Conservation (phyloP, 2,329 filamentous ascomycete species). For the Penicillium sp. region DNA sequence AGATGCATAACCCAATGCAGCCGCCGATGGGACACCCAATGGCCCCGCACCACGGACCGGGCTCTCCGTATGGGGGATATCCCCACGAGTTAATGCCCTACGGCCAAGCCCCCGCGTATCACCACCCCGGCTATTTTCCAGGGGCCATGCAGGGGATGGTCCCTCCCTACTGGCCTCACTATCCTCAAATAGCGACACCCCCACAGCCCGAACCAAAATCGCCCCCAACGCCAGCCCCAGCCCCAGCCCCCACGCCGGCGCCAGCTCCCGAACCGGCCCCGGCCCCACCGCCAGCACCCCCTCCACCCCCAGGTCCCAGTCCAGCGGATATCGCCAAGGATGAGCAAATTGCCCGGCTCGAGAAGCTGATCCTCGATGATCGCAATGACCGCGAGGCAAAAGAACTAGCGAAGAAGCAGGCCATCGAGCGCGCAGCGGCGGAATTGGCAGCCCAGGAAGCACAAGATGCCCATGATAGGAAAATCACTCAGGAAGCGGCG, state of each 20-base stretch:
- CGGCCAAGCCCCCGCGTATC: constrained; percentile 17
- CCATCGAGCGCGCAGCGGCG: constrained; percentile 55
- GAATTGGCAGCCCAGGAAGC: constrained; percentile 34
- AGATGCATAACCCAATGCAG: constrained; percentile 33
- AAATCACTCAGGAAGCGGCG: constrained; percentile 45
- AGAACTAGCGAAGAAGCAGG: constrained; percentile 39
- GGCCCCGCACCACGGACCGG: constrained; percentile 18
- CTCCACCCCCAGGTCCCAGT: constrained; percentile 21
- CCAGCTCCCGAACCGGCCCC: constrained; percentile 16
- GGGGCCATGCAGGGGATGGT: constrained; percentile 39
- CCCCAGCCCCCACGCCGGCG: constrained; percentile 18
- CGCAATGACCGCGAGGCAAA: constrained; percentile 43
- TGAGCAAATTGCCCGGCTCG: constrained; percentile 62
- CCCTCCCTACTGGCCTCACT: constrained; percentile 37
- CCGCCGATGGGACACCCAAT: constrained; percentile 33
- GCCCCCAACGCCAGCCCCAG: constrained; percentile 20
- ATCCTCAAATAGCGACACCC: constrained; percentile 35
- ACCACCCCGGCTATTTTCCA: constrained; percentile 28
- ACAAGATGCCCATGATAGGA: constrained; percentile 44
- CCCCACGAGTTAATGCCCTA: constrained; percentile 45
- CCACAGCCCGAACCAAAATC: constrained; percentile 33
- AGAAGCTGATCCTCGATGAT: constrained; percentile 56
- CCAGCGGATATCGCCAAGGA: constrained; percentile 54
- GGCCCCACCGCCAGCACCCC: constrained; percentile 9
- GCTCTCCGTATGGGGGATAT: constrained; percentile 32